Conservation (phyloP, 148 eudicot species). For the Beta vulgaris region DNA sequence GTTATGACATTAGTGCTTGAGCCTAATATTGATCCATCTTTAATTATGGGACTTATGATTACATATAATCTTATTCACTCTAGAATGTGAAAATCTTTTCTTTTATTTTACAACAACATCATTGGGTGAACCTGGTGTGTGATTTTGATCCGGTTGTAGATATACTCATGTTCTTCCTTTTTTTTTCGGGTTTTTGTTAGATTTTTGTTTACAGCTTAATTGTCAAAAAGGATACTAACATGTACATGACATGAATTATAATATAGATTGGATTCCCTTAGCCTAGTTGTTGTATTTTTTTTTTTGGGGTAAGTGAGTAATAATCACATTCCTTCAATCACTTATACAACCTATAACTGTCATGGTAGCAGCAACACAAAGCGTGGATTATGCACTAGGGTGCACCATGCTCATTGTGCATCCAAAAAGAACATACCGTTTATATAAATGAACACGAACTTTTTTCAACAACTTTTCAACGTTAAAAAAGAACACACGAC, state of each 20-base stretch:
- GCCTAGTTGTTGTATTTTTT: too few species aligned
- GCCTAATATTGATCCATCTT: constrained; percentile 35
- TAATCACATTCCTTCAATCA: too few species aligned
- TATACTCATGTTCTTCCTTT: not conserved
- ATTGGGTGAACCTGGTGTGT: constrained; percentile 14
- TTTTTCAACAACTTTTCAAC: too few species aligned
- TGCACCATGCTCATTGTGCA: too few species aligned
- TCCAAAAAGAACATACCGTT: too few species aligned
- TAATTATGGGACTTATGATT: constrained; percentile 40
- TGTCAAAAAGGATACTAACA: constrained; percentile 4
- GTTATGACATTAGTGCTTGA: constrained; percentile 38
- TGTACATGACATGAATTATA: constrained; percentile 3
- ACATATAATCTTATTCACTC: constrained; percentile 33
- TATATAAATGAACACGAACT: too few species aligned
- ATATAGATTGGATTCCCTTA: not conserved
- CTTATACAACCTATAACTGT: too few species aligned
- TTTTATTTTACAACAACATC: not conserved
- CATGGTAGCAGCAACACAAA: too few species aligned
- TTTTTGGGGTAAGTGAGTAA: too few species aligned
- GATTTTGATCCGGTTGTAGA: constrained; percentile 26
- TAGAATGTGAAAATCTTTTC: constrained; percentile 28
- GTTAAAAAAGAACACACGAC: too few species aligned
- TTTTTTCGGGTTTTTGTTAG: not conserved
- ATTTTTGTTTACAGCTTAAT: not conserved
- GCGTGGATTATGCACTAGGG: too few species aligned